Base-by-base conservation (phyloP, 805 yeast genomes). In the Spathaspora boniae region DNA sequence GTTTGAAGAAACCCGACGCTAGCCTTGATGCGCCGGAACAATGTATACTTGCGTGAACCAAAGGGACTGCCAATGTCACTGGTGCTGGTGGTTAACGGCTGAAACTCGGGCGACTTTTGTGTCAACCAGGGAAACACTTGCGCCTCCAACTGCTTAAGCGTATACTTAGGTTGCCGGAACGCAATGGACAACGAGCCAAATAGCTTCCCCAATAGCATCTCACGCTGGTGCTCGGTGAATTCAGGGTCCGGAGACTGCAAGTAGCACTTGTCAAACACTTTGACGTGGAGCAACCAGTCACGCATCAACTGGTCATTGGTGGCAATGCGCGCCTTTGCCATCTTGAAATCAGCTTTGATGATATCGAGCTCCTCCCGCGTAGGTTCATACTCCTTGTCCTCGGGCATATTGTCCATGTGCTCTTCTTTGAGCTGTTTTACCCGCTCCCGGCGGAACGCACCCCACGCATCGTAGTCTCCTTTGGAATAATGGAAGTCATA, bases 41-140 rank as follows among this genome's bases (percentile, higher is more conserved):
- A 14, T 5, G 16, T 31, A 17, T 29, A 20, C 18, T 30, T 33
- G 4, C 33, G 37, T n/a, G n/a, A n/a, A n/a, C n/a, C n/a, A n/a
- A n/a, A n/a, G n/a, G n/a, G n/a, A n/a, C n/a, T n/a, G n/a, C n/a
- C n/a, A n/a, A n/a, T n/a, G n/a, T n/a, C n/a, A n/a, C n/a, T n/a
- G 20, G 20, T 17, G 2, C 26, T 14, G 6, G 43, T 31, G 11
- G 18, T 16, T 14, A 33, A 19, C 14, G 14, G 24, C 31, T 42
- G 36, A 30, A 36, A 43, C 4, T 25, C 37, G 6, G 62, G 62
- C 15, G 47, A 47, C 37, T 45, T 34, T 3, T 34, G 39, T 6
- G 51, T 42, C 9, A 57, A 36, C 57, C 59, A 57, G 4, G 62
- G 62, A 23, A 46, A 48, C 1, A 51, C 24, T 32, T 41, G 43